phyloP scores from a whole-genome alignment of 441 rosid species.

The Melastoma candidum region DNA sequence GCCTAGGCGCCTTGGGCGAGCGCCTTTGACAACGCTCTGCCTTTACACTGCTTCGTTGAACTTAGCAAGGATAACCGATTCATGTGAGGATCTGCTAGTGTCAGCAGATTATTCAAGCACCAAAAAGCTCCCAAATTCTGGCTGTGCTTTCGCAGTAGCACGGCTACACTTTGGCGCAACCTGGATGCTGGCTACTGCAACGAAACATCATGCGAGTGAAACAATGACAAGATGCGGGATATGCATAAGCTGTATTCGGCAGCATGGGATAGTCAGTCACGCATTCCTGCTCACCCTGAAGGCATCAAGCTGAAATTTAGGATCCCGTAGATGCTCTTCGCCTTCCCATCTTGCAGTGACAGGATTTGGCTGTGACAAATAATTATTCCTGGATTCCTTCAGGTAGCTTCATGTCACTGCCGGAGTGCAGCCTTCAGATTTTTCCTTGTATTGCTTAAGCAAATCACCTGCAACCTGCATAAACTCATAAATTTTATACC shows the following conservation, averaged over 20 bases:
- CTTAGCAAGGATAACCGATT: conserved; percentile 79
- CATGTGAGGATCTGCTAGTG: conserved; percentile 93
- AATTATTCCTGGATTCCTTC: conserved; percentile 87
- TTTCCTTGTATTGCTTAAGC: conserved; percentile 79
- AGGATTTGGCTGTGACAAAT: conserved; percentile 90
- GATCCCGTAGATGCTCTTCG: conserved; percentile 80
- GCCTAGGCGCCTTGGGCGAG: too few relatives aligned
- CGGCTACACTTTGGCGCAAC: conserved; percentile 75
- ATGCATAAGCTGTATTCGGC: conserved; percentile 4
- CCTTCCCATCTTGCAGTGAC: conserved; percentile 95
- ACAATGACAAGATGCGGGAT: conserved; percentile 5
- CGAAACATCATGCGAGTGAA: neutral
- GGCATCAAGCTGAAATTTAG: conserved; percentile 92
- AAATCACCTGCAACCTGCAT: conserved; percentile 87
- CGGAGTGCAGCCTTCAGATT: conserved; percentile 87
- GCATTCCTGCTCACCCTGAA: conserved; percentile 54
- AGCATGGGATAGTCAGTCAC: neutral
- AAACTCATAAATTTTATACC: conserved; percentile 6
- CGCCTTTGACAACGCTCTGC: too few relatives aligned
- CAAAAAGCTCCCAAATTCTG: conserved; percentile 75
- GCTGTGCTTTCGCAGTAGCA: conserved; percentile 68
- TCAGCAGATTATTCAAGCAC: conserved; percentile 95
- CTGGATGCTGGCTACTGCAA: conserved; percentile 91
- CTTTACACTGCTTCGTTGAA: conserved; percentile 64
- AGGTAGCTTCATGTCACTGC: conserved; percentile 92